A percentile compares a stretch with the other conserved stretches of the same genome.
Conservation (phyloP, 371 early-diverging fungal species). For the Choanephora cucurbitarum region DNA sequence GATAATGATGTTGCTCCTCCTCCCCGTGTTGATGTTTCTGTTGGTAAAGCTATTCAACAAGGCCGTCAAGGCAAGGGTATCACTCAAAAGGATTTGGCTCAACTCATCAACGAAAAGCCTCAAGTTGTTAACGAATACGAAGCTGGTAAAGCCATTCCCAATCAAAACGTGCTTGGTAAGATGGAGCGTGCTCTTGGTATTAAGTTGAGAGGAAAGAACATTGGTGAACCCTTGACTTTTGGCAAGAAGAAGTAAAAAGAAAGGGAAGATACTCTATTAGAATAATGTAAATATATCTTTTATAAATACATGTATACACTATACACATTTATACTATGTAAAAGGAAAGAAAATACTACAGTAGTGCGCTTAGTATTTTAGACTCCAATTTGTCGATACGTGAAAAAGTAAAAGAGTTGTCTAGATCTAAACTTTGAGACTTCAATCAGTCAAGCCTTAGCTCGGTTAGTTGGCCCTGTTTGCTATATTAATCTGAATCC, state of each 20-base stretch:
- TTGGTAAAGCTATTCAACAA: constrained; percentile 85
- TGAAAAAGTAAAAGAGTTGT: too few species aligned
- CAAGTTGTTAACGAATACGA: constrained; percentile 90
- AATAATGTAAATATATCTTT: too few species aligned
- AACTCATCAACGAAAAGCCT: constrained; percentile 81
- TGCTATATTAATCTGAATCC: too few species aligned
- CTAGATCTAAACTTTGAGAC: too few species aligned
- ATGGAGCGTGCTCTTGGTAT: constrained; percentile 89
- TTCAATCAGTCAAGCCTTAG: too few species aligned
- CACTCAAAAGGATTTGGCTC: constrained; percentile 92
- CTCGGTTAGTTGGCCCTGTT: too few species aligned
- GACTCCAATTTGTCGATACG: too few species aligned
- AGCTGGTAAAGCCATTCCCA: constrained; percentile 85
- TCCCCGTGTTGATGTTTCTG: constrained; percentile 71
- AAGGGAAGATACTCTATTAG: neutral
- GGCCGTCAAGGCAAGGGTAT: constrained; percentile 76
- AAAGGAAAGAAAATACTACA: too few species aligned
- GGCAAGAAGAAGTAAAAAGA: constrained; percentile 62
- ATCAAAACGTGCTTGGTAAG: constrained; percentile 90
- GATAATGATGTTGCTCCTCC: constrained; percentile 83
- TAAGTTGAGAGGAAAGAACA: constrained; percentile 89
- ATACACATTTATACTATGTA: too few species aligned
- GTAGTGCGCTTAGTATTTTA: too few species aligned
- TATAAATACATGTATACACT: too few species aligned
- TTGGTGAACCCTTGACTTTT: constrained; percentile 73